Evolutionary conservation across 148 eudicot species (phyloP), one percentile per base, ranked within the genome.

Genomic region (Amaranthus hypochondriacus): DNA sequence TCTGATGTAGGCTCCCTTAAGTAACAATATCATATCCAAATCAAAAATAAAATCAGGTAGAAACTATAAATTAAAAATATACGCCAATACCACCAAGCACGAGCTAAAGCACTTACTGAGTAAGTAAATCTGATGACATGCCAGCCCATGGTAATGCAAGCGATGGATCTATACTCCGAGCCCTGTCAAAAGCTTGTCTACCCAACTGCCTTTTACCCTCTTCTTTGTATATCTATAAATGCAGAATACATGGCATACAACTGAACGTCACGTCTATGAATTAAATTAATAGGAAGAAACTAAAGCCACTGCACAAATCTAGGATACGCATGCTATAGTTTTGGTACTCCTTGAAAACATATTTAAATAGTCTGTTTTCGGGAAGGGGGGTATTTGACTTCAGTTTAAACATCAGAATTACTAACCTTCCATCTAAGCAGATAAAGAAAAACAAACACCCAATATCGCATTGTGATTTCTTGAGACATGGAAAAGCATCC

Each of bases 71-170:
- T 12, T 59, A 5, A 8, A 11, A 42, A 5, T 15, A 5, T 15
- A 4, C 48, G 9, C 48, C 9, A 51, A 6, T 42, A 61, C 66
- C 58, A 62, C 64, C 69, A 64, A 59, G 69, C 58, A 69, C 65
- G 51, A 52, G 5, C 21, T 8, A 66, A 8, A 76, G 51, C 55
- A 55, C 46, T 73, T 84, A 89, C 99, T 97, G 85, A 64, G 82
- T 72, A 81, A 49, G 77, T 68, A 78, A 78, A 84, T 92, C 94
- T 74, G 94, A 90, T 62, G 99, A 83, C 97, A 92, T 95, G 85
- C 99, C 99, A 49, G 99, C 97, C 99, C 99, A 95, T 69, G 99
- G 99, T 78, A 92, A 84, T 55, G 99, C 88, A 78, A 95, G 92
- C 44, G 94, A 95, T 75, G 99, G 99, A 87, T 95, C 99, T 82